Evolutionary conservation across 2,329 filamentous ascomycete species (phyloP).

Genomic region (Alternaria sp.): DNA sequence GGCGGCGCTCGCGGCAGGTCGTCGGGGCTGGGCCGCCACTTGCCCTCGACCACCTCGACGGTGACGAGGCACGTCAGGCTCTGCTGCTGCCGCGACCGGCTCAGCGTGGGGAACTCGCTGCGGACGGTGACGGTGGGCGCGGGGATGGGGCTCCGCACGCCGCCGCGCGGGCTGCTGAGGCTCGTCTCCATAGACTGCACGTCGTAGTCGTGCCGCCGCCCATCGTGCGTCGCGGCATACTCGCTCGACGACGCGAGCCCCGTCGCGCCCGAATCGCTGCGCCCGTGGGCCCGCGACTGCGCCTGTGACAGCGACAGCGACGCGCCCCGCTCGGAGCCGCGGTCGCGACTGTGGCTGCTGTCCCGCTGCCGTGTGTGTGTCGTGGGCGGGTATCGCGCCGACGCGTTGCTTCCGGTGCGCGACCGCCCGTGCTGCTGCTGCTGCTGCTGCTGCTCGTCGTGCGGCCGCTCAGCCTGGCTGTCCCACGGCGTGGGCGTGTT

Average conservation of each 20-base stretch:
- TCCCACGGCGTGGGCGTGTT: conserved; percentile 75
- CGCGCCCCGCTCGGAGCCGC: conserved; percentile 48
- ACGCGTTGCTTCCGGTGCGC: conserved; percentile 44
- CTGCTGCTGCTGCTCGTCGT: conserved; percentile 48
- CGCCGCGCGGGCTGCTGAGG: conserved; percentile 72
- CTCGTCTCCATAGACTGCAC: conserved; percentile 94
- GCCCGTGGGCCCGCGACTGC: conserved; percentile 62
- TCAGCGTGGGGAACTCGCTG: conserved; percentile 96
- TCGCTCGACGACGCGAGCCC: conserved; percentile 75
- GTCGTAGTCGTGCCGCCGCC: conserved; percentile 89
- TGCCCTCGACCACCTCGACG: conserved; percentile 89
- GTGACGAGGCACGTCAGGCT: conserved; percentile 93
- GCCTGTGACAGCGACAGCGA: conserved; percentile 48
- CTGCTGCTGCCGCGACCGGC: conserved; percentile 89
- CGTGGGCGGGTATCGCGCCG: conserved; percentile 36
- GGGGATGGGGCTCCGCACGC: conserved; percentile 85
- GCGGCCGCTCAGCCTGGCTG: conserved; percentile 57
- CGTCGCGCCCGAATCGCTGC: conserved; percentile 80
- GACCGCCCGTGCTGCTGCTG: conserved; percentile 27
- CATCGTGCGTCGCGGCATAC: conserved; percentile 77
- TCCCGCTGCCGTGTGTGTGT: conserved; percentile 41
- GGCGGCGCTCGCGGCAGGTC: conserved; percentile 69
- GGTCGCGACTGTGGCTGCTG: conserved; percentile 49
- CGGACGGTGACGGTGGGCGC: conserved; percentile 90
- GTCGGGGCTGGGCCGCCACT: conserved; percentile 85